Conservation (phyloP, 2,329 filamentous ascomycete species). For the Colletotrichum melonis region DNA sequence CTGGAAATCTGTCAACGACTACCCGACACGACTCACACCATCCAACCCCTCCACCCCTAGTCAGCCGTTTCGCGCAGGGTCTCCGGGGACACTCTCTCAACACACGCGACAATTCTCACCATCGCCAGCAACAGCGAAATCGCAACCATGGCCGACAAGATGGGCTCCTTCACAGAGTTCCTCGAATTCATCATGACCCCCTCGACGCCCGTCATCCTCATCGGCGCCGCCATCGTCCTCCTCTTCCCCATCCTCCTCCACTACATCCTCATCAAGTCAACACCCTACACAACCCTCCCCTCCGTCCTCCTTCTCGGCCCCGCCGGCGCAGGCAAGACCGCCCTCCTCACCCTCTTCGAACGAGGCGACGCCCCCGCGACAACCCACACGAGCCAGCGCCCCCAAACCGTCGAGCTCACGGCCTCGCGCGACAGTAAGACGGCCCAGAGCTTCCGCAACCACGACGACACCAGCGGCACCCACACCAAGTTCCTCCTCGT, state of each 20-base stretch:
- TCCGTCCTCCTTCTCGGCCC: conserved; percentile 86
- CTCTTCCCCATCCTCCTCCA: conserved; percentile 83
- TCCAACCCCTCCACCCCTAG: background rate
- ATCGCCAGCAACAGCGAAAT: background rate
- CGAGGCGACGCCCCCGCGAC: conserved; percentile 56
- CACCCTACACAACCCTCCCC: conserved; percentile 75
- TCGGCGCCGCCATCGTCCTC: conserved; percentile 78
- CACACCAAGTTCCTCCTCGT: conserved; percentile 80
- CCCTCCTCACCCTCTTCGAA: conserved; percentile 81
- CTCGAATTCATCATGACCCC: conserved; percentile 69
- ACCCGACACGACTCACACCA: conserved; percentile 21
- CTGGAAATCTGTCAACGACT: conserved; percentile 36
- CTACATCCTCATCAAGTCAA: conserved; percentile 74
- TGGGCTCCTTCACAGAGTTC: conserved; percentile 52
- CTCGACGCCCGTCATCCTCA: conserved; percentile 70
- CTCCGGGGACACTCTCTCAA: background rate
- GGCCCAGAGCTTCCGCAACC: conserved; percentile 56
- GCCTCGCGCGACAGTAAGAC: conserved; percentile 58
- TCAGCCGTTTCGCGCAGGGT: conserved; percentile 29
- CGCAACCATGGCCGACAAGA: conserved; percentile 40
- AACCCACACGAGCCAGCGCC: conserved; percentile 67
- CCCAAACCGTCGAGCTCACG: conserved; percentile 66
- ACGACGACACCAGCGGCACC: conserved; percentile 50
- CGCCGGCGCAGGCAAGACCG: conserved; percentile 86
- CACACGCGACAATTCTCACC: background rate